These are phyloP conservation scores for Darksidea phi DNA, from an alignment of 495 filamentous ascomycete species.

Conservation along the genomic window DNA sequence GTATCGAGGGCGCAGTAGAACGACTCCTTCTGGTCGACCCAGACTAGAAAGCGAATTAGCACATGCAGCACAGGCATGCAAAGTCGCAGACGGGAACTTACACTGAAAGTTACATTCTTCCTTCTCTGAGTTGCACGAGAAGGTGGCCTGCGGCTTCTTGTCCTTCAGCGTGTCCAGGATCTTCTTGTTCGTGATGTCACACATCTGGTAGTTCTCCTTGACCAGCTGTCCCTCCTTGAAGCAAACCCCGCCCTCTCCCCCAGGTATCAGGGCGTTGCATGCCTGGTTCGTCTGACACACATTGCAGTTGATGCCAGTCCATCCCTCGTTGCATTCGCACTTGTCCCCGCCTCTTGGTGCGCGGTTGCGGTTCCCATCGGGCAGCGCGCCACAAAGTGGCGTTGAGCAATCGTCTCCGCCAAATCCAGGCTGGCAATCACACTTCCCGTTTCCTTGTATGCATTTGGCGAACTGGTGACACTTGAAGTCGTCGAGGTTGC, in stretches of 20 bases:
- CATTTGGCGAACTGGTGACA: constrained; percentile 87
- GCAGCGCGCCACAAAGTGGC: constrained; percentile 86
- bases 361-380: constrained; percentile 67
- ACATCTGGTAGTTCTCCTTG: constrained; percentile 95
- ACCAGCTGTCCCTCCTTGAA: constrained; percentile 87
- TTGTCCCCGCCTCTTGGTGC: constrained; percentile 62
- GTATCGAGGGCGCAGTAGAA: constrained; percentile 90
- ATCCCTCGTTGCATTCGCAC: constrained; percentile 90
- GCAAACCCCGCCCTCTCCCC: constrained; percentile 75
- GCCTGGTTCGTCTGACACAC: constrained; percentile 81
- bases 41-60: constrained; percentile 62
- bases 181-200: constrained; percentile 91
- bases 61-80: neutral
- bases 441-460: constrained; percentile 84
- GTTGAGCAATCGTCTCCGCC: constrained; percentile 88
- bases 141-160: constrained; percentile 86
- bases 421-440: constrained; percentile 85
- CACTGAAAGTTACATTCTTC: constrained; percentile 89
- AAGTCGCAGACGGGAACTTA: constrained; percentile 44
- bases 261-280: constrained; percentile 81
- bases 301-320: constrained; percentile 99
- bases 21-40: constrained; percentile 89
- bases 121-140: constrained; percentile 75
- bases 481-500: constrained; percentile 83
- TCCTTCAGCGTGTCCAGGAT: constrained; percentile 83